Evolutionary conservation across 2,329 filamentous ascomycete genomes (phyloP).

Genomic region (Stemphylium vesicarium): DNA sequence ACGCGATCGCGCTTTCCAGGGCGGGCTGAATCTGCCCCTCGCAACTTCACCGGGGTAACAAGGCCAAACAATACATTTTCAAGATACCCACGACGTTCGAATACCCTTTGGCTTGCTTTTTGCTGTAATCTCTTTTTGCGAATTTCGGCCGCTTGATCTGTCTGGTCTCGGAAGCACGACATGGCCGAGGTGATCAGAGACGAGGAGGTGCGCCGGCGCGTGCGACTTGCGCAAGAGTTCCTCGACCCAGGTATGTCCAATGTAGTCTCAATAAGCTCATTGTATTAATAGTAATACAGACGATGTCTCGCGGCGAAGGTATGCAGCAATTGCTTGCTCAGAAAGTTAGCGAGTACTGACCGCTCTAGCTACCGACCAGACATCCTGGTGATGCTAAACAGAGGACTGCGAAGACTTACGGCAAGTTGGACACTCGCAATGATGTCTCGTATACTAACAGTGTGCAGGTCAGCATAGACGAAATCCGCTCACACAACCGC

Average conservation of each 20-base stretch:
- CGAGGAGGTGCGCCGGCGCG: constrained; percentile 81
- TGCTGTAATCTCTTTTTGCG: not conserved
- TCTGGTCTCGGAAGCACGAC: not conserved
- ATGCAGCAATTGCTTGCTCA: constrained; percentile 21
- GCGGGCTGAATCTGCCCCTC: constrained; percentile 26
- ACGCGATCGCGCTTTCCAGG: constrained; percentile 27
- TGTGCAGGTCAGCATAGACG: constrained; percentile 69
- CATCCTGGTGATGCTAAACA: constrained; percentile 77
- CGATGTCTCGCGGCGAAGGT: constrained; percentile 64
- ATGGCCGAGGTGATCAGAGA: constrained; percentile 66
- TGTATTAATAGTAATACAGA: constrained; percentile 50
- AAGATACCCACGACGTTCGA: constrained; percentile 15
- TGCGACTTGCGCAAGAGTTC: constrained; percentile 89
- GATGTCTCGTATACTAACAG: constrained; percentile 3
- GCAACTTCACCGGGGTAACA: constrained; percentile 15
- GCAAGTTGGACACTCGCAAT: constrained; percentile 43
- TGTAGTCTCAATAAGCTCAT: not conserved
- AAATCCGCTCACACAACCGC: constrained; percentile 84
- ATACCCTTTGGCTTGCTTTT: not conserved
- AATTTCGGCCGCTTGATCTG: not conserved
- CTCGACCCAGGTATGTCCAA: constrained; percentile 80
- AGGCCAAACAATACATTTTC: constrained; percentile 15
- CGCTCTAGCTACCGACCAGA: constrained; percentile 82
- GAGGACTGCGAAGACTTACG: constrained; percentile 63
- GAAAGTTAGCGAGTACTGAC: constrained; percentile 17